phyloP scores from a whole-genome alignment of 352 stramenopile species.

The Phytophthora syringae region DNA sequence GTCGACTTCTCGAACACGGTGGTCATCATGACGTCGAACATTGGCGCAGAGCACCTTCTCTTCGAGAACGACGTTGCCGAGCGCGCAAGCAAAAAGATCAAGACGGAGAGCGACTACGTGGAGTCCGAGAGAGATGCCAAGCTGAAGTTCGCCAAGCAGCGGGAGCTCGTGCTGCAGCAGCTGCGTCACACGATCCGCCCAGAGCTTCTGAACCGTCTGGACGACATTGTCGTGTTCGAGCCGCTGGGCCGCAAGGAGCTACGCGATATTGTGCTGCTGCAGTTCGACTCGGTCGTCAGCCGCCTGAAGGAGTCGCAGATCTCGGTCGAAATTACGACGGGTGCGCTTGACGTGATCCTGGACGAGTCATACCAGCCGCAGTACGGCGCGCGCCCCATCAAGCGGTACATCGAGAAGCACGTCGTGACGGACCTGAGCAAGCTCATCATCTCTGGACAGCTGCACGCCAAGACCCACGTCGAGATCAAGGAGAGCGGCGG shows the following conservation, averaged over 20 bases:
- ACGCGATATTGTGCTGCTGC: slow-evolving; percentile 92
- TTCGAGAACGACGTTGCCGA: slow-evolving; percentile 63
- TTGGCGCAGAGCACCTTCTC: slow-evolving; percentile 93
- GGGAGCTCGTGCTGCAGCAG: slow-evolving; percentile 86
- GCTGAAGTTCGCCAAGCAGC: slow-evolving; percentile 55
- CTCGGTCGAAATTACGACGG: slow-evolving; percentile 73
- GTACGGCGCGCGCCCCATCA: slow-evolving; percentile 96
- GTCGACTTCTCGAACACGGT: slow-evolving; percentile 98
- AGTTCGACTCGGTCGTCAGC: slow-evolving; percentile 91
- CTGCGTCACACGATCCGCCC: slow-evolving; percentile 91
- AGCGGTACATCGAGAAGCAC: slow-evolving; percentile 95
- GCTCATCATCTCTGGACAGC: slow-evolving; percentile 61
- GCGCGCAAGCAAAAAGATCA: slow-evolving; percentile 68
- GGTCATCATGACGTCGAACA: slow-evolving; percentile 98
- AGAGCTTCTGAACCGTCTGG: slow-evolving; percentile 97
- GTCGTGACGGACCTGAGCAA: slow-evolving; percentile 92
- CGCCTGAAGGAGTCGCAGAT: slow-evolving; percentile 78
- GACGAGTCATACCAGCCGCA: slow-evolving; percentile 93
- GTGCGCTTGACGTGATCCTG: slow-evolving; percentile 91
- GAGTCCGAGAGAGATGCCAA: slow-evolving; percentile 34
- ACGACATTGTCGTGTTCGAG: slow-evolving; percentile 97
- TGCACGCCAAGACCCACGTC: slow-evolving; percentile 75
- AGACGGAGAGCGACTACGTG: slow-evolving; percentile 41
- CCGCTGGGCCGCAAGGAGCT: slow-evolving; percentile 90
- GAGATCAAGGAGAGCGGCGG: slow-evolving; percentile 53